Conservation (phyloP, 2,329 filamentous ascomycete species). For the Xylariaceae sp. region DNA sequence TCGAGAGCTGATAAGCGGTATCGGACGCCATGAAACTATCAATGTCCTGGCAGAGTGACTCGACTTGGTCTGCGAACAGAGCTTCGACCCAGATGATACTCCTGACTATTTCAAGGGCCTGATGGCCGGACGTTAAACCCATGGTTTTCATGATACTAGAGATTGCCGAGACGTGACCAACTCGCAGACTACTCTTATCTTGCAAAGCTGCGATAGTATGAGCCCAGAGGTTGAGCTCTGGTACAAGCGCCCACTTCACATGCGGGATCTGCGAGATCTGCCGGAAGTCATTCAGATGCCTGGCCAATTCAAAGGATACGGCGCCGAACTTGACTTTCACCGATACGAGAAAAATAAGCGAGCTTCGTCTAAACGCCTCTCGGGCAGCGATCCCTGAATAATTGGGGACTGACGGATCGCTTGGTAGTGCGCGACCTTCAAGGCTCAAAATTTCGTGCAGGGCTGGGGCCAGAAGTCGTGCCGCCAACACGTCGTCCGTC, state of each 20-base stretch:
- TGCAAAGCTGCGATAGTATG: conserved; percentile 35
- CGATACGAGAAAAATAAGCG: conserved; percentile 36
- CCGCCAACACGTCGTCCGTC: conserved; percentile 34
- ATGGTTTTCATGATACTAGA: conserved; percentile 35
- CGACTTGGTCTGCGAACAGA: conserved; percentile 32
- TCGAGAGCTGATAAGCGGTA: neutral
- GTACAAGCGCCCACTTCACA: conserved; percentile 35
- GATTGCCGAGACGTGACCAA: conserved; percentile 36
- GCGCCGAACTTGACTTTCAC: conserved; percentile 35
- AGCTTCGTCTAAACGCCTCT: conserved; percentile 36
- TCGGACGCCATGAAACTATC: conserved; percentile 9
- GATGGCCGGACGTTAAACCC: conserved; percentile 24
- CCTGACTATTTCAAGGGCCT: conserved; percentile 33
- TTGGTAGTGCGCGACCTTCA: conserved; percentile 33
- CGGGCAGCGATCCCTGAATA: conserved; percentile 35
- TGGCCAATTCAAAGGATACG: conserved; percentile 28
- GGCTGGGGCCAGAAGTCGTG: conserved; percentile 34
- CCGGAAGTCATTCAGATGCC: conserved; percentile 37
- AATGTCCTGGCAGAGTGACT: conserved; percentile 31
- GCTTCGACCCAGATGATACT: conserved; percentile 38
- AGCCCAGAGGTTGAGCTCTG: conserved; percentile 41
- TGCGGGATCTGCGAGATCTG: conserved; percentile 36
- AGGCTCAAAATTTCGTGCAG: conserved; percentile 35
- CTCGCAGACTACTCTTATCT: conserved; percentile 28
- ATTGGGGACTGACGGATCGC: conserved; percentile 14